Percentiles rank a stretch among this genome's conserved stretches.
These are phyloP conservation scores for Cordyceps militaris DNA, from an alignment of 2,329 filamentous ascomycete species.

Conservation along the genomic window DNA sequence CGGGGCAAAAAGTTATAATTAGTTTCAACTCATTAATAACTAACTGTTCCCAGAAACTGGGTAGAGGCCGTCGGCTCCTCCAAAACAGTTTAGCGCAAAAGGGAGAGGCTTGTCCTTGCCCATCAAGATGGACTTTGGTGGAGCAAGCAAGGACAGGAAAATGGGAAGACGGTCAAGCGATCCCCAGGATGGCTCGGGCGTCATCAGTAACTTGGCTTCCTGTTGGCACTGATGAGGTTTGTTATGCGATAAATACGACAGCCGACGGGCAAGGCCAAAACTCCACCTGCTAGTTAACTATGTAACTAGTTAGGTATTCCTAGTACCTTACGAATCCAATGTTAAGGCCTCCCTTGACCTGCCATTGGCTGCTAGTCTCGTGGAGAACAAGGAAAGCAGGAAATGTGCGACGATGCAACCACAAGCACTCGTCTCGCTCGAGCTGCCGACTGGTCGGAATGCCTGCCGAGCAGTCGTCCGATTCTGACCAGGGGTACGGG, in stretches of 20 bases:
- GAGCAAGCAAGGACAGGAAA: background rate
- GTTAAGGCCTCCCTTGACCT: background rate
- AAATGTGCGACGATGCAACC: background rate
- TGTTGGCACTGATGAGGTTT: background rate
- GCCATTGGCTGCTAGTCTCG: background rate
- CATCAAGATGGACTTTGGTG: background rate
- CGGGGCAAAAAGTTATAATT: background rate
- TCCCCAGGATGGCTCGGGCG: background rate
- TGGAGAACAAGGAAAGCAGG: background rate
- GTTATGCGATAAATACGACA: slow-evolving; percentile 12
- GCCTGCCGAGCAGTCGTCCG: background rate
- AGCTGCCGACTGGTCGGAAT: background rate
- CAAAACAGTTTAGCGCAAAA: background rate
- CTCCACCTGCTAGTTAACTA: background rate
- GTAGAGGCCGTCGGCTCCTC: background rate
- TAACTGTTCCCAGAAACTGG: background rate
- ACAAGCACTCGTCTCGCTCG: background rate
- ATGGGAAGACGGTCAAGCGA: background rate
- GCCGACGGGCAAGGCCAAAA: background rate
- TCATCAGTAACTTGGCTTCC: background rate
- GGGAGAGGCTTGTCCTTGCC: background rate
- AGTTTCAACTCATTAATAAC: background rate
- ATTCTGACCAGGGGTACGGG: background rate
- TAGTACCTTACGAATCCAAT: background rate
- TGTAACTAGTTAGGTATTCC: too few relatives aligned